These are phyloP conservation scores for Yarrowia keelungensis DNA, from an alignment of 805 yeast genomes.

Conservation along the genomic window DNA sequence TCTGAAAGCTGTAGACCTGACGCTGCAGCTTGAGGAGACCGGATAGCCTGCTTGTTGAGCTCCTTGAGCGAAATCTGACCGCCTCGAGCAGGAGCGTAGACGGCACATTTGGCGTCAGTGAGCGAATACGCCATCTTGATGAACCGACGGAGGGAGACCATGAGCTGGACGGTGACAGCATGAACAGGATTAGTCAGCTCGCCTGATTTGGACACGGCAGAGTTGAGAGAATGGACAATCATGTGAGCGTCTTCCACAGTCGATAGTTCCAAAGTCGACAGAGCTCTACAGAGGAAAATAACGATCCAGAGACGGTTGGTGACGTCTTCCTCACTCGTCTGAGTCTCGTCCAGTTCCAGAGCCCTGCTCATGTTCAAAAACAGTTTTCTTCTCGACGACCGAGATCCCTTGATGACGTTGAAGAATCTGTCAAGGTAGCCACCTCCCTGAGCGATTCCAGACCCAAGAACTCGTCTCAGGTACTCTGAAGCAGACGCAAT, in stretches of 20 bases:
- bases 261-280: constrained; percentile 53
- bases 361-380: constrained; percentile 50
- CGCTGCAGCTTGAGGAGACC: not conserved
- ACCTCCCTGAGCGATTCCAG: constrained; percentile 45
- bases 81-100: constrained; percentile 38
- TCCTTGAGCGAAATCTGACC: constrained; percentile 21
- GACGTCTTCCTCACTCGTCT: constrained; percentile 44
- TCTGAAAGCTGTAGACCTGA: not conserved
- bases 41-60: constrained; percentile 13
- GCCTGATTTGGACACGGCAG: constrained; percentile 54
- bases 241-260: constrained; percentile 61
- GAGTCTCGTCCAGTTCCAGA: constrained; percentile 47
- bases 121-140: constrained; percentile 38
- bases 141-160: constrained; percentile 38
- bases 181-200: constrained; percentile 8
- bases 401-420: constrained; percentile 53
- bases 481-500: constrained; percentile 61
- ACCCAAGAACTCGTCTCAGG: constrained; percentile 48
- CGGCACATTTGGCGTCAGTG: constrained; percentile 41
- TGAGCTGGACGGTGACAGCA: constrained; percentile 39
- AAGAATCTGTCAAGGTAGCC: constrained; percentile 54
- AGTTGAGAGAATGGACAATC: constrained; percentile 56
- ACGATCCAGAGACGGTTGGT: constrained; percentile 47
- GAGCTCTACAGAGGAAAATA: constrained; percentile 52
- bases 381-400: constrained; percentile 55